phyloP scores from a whole-genome alignment of 2,329 filamentous ascomycete species.

The Monascus ruber region DNA sequence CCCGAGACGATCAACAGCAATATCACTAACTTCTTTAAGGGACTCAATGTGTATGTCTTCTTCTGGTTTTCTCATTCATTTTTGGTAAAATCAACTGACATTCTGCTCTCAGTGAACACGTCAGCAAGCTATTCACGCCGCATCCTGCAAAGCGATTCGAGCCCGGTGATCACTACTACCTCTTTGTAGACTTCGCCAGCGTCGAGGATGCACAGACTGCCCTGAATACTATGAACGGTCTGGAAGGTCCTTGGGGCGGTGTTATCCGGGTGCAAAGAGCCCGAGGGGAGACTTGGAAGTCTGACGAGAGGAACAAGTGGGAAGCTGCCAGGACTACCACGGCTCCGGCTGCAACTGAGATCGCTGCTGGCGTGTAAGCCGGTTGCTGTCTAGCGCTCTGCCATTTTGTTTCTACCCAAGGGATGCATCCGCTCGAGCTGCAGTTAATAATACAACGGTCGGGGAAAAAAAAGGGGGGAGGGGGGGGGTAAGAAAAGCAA shows the following conservation, averaged over 20 bases:
- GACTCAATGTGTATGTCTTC: slow-evolving; percentile 27
- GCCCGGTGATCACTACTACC: slow-evolving; percentile 49
- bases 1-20: slow-evolving; percentile 31
- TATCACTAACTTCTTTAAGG: slow-evolving; percentile 35
- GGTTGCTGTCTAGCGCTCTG: too few species aligned
- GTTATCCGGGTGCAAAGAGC: slow-evolving; percentile 30
- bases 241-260: slow-evolving; percentile 29
- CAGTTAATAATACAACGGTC: too few species aligned
- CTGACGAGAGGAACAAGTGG: slow-evolving; percentile 17
- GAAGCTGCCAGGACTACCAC: slow-evolving; percentile 3
- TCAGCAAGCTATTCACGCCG: slow-evolving; percentile 47
- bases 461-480: too few species aligned
- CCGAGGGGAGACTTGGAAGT: slow-evolving; percentile 23
- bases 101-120: slow-evolving; percentile 24
- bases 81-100: slow-evolving; percentile 1
- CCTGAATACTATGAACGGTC: slow-evolving; percentile 33
- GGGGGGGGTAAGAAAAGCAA: too few species aligned
- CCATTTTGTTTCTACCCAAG: too few species aligned
- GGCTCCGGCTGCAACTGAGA: slow-evolving; percentile 1
- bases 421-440: too few species aligned
- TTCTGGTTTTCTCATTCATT: neutral
- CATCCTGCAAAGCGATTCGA: slow-evolving; percentile 44
- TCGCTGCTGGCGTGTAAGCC: slow-evolving; percentile 3
- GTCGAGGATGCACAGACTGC: slow-evolving; percentile 44
- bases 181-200: slow-evolving; percentile 53